Evolutionary conservation across 345 rosid genomes (phyloP).

Genomic region (Brassica incana): DNA sequence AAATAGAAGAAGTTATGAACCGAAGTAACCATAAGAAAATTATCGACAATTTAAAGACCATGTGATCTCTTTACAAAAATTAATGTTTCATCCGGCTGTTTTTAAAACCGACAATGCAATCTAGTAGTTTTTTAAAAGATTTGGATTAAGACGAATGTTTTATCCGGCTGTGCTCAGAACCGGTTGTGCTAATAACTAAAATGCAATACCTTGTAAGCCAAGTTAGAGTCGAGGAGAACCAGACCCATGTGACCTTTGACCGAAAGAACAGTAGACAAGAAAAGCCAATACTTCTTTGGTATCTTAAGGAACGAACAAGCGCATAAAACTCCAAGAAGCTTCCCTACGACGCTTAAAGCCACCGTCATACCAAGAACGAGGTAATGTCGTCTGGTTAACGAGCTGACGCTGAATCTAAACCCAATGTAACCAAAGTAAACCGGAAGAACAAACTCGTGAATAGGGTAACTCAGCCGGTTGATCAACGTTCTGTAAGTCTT

Average conservation of each 20-base stretch:
- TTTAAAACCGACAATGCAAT: no score
- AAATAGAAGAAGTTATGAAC: not conserved
- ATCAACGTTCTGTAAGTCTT: conserved; percentile 70
- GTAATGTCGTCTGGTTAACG: conserved; percentile 24
- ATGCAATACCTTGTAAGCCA: conserved; percentile 21
- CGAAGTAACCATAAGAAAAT: no score
- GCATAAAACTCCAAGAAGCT: conserved; percentile 57
- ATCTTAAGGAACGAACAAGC: conserved; percentile 56
- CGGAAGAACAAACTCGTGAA: conserved; percentile 75
- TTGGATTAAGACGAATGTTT: not conserved
- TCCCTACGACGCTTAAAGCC: conserved; percentile 47
- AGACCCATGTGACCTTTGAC: conserved; percentile 75
- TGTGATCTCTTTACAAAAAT: no score
- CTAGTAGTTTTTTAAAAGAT: no score
- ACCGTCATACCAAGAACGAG: conserved; percentile 41
- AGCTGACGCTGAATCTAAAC: conserved; percentile 52
- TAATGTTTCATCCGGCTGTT: no score
- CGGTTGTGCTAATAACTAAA: not conserved
- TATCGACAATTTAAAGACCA: no score
- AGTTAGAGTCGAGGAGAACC: conserved; percentile 40
- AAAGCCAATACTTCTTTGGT: conserved; percentile 53
- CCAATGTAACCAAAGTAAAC: conserved; percentile 80
- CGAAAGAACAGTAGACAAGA: conserved; percentile 59
- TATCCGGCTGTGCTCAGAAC: not conserved
- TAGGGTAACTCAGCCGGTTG: conserved; percentile 59